These are phyloP conservation scores for Phytophthora citricola DNA, from an alignment of 352 stramenopile genomes.

Conservation along the genomic window DNA sequence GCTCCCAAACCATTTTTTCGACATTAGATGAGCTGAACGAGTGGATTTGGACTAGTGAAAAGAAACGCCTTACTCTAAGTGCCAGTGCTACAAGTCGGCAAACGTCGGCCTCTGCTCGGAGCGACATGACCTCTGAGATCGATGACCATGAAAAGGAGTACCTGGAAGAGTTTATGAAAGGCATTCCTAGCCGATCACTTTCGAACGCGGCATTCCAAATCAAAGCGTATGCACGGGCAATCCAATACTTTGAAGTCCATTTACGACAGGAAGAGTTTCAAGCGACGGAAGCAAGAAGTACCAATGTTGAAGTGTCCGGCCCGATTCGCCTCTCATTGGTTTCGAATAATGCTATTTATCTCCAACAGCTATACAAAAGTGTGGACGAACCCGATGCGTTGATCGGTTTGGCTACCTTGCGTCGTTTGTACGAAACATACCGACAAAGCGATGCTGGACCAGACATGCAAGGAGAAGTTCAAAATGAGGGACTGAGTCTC, in stretches of 20 bases:
- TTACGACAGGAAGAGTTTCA: constrained; percentile 61
- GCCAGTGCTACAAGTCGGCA: constrained; percentile 53
- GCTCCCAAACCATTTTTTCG: constrained; percentile 85
- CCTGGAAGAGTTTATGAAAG: constrained; percentile 79
- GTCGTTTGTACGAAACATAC: constrained; percentile 57
- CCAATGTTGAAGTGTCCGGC: constrained; percentile 24
- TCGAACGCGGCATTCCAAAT: constrained; percentile 77
- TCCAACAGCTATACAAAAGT: constrained; percentile 81
- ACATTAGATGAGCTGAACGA: constrained; percentile 90
- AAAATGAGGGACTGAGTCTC: constrained; percentile 56
- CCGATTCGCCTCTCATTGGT: constrained; percentile 57
- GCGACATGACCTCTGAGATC: constrained; percentile 56
- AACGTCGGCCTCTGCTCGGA: constrained; percentile 44
- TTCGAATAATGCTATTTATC: constrained; percentile 69
- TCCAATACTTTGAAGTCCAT: constrained; percentile 81
- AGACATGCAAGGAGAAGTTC: constrained; percentile 26
- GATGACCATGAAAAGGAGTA: constrained; percentile 83
- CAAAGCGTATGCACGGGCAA: constrained; percentile 70
- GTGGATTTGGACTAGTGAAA: constrained; percentile 88
- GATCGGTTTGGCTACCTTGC: constrained; percentile 62
- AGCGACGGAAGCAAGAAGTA: constrained; percentile 24
- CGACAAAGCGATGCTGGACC: constrained; percentile 36
- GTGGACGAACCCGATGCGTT: constrained; percentile 78
- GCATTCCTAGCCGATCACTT: constrained; percentile 68
- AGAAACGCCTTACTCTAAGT: constrained; percentile 75